Base-by-base conservation (phyloP, 148 eudicot species). In the Cornus florida region DNA sequence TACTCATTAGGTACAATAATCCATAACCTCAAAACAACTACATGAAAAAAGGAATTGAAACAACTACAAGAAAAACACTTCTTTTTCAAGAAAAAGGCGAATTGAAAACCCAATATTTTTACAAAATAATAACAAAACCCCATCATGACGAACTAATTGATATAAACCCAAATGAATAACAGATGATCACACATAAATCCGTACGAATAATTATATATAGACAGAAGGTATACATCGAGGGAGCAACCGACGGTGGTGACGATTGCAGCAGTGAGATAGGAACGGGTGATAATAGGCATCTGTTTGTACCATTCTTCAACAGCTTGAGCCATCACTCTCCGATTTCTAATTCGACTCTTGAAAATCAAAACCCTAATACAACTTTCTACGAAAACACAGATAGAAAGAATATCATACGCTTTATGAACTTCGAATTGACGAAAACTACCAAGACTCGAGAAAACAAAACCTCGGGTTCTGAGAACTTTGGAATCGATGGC, bases 241-340 rank as follows among this genome's bases (percentile, higher is more conserved):
- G 98, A 93, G 82, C 98, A 95, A 17, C 93, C 96, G 70, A 95
- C 80, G 66, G 97, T 91, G 68, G 94, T 95, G 73, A 93, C 84
- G 57, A 93, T 78, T 14, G 96, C 96, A 31, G 98, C 98, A 16
- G 98, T 95, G 80, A 95, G 97, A 86, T 93, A 95, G 39, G 98
- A 91, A 53, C 98, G 92, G 80, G 98, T 95, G 79, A 95, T 95
- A 10, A 95, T 86, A 9, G 97, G 98, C 97, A 95, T 95, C 89
- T 95, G 97, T 70, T 89, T 95, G 82, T 93, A 95, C 98, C 98
- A 95, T 83, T 95, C 97, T 85, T 95, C 98, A 17, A 95, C 97
- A n/a, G 97, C 98, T 75, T 95, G 97, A 20, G 97, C 97, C 97
- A 95, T 92, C 20, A 0, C 71, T 65, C 80, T 46, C 79, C 69